Evolutionary conservation across 768 basidiomycete species (phyloP), one percentile per base, ranked within the genome.

Genomic region (Tricholoma hemisulphureum): DNA sequence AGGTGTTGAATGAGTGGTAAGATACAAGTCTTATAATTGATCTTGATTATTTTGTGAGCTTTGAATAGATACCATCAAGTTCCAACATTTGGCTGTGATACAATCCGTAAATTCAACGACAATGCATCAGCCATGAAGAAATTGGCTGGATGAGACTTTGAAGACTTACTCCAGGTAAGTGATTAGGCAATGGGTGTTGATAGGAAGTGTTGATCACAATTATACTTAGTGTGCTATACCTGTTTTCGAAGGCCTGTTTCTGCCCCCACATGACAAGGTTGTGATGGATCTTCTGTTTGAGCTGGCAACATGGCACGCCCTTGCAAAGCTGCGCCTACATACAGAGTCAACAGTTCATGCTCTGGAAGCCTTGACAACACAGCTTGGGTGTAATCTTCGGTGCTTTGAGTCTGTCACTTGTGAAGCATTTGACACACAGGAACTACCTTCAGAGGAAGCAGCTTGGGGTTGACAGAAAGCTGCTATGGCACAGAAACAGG

Each of bases 161-260:
- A 73, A 46, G 68, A 75, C 16, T 45, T 73, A 0, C 55, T 74
- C 0, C 71, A 74, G 64, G 74, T 61, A 53, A 9, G 39, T 8
- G 6, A 13, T 28, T 14, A 45, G 11, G 10, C 20, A 9, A 16
- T 20, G 16, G 16, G 39, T 32, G 39, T 16, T 53, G n/a, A 58
- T 13, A 53, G 7, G 57, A 43, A 2, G 55, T 73, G 1, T 21
- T 69, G 0, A 68, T 64, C 26, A 29, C 13, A 2, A 49, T 65
- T 5, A 61, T 58, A 1, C n/a, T n/a, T n/a, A 51, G n/a, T n/a
- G n/a, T n/a, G n/a, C n/a, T n/a, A n/a, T n/a, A n/a, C n/a, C n/a
- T n/a, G n/a, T n/a, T n/a, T n/a, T n/a, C n/a, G n/a, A n/a, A n/a
- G n/a, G n/a, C n/a, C n/a, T n/a, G n/a, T n/a, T n/a, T n/a, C n/a